A percentile compares a stretch with the other conserved stretches of the same genome.
Evolutionary conservation across 1,139 yeast genomes (phyloP).

Genomic region (Taphrina populina): DNA sequence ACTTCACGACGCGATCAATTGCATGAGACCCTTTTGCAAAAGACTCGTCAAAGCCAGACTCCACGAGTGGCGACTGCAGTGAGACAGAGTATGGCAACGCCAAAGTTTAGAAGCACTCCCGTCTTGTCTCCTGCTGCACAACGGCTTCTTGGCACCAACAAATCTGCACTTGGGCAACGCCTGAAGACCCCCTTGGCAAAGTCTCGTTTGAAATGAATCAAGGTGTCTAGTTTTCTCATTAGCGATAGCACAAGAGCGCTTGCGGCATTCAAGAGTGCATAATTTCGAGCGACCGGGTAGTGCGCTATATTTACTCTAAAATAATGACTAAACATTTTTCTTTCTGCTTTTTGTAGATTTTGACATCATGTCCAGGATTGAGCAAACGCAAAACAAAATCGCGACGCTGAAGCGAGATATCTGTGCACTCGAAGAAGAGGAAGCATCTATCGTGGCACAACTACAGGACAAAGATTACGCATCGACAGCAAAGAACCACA

Average conservation of each 20-base stretch:
- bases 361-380: slow-evolving; percentile 3
- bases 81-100: slow-evolving; percentile 7
- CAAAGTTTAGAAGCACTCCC: slow-evolving; percentile 29
- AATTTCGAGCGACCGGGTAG: too few species aligned
- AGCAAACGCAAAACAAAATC: slow-evolving; percentile 50
- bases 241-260: background rate
- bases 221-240: too few species aligned
- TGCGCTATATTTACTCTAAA: too few species aligned
- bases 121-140: slow-evolving; percentile 27
- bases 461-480: slow-evolving; percentile 1
- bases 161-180: background rate
- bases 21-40: slow-evolving; percentile 5
- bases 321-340: too few species aligned
- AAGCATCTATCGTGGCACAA: background rate
- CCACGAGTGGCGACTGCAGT: background rate
- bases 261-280: too few species aligned
- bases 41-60: slow-evolving; percentile 1
- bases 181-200: slow-evolving; percentile 13
- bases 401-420: slow-evolving; percentile 58
- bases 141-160: slow-evolving; percentile 2
- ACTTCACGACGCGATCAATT: slow-evolving; percentile 37
- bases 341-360: too few species aligned
- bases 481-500: slow-evolving; percentile 50
- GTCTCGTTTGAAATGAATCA: slow-evolving; percentile 8
- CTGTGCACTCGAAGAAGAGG: slow-evolving; percentile 57